Evolutionary conservation across 2,329 filamentous ascomycete species (phyloP), one percentile per base, ranked within the genome.

Genomic region (Escovopsis weberi): DNA sequence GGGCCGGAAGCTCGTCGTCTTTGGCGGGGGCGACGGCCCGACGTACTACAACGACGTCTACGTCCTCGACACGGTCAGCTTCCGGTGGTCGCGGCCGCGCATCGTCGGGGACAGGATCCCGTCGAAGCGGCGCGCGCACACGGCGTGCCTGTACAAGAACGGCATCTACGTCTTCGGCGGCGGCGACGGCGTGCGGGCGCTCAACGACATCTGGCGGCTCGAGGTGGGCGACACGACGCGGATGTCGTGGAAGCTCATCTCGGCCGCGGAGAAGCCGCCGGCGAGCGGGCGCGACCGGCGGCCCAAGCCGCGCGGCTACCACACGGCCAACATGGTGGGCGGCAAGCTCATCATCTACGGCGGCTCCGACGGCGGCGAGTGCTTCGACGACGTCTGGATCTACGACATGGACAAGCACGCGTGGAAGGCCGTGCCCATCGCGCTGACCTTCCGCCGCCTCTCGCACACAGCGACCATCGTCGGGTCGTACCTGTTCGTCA

Each of bases 1-100:
- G 18, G 77, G 77, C 50, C 81, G 81, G 64, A 82, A 80, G 58
- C 66, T 83, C 26, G 71, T 83, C 37, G 68, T 83, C 2, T 82
- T 83, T 53, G 79, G 79, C 42, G 79, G 79, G 37, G 79, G 79
- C 43, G 79, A 83, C 52, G 79, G 79, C 0, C 78, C 78, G 0
- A 72, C 75, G 23, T 83, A 83, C 59, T 82, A 82, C 58, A 82
- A 82, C 53, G 77, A 82, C 51, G 72, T 83, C 18, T 82, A 82
- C 55, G 75, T 83, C 38, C 66, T 82, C n/a, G 79, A 83, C 54
- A 83, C 78, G 19, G 67, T 78, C 47, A 83, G 77, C 55, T 80
- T 78, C 55, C 70, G 75, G 18, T 83, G 78, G 77, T 72, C 70
- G 35, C 73, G 70, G 47, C 78, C 79, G 36, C 68, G 69, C 36